Evolutionary conservation across 106 monocot genomes (phyloP), one percentile per base, ranked within the genome.

Genomic region (Platanthera guangdongensis): DNA sequence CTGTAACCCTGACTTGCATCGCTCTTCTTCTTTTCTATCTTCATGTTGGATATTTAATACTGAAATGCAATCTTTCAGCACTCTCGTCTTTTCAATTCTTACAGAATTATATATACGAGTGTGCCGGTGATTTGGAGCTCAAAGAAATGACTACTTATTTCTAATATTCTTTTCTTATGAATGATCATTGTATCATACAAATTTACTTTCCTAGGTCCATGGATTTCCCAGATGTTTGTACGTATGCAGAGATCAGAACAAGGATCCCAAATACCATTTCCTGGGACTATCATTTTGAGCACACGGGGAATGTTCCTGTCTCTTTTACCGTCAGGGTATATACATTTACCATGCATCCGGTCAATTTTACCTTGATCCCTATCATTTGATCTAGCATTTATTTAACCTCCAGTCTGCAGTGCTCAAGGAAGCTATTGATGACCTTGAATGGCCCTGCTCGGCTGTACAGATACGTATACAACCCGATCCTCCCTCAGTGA

Each of bases 371-470:
- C 18, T 72, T 51, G 9, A 19, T 21, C 12, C 16, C 18, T 51
- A 15, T 7, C 21, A 7, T 72, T 72, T 50, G 51, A 18, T 50
- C 16, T 10, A 47, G 39, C 16, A 8, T 71, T 71, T 15, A 16
- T 71, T 48, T 48, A 71, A 14, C 11, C 51, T 50, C 22, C 63
- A 99, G 99, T 94, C 99, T 64, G 78, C 88, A 54, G 81, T 92
- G 49, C 84, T 99, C 50, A 99, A 94, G 82, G 99, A 99, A 84
- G 86, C 92, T 65, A 88, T 99, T 19, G 99, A 99, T 78, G 99
- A 99, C 85, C 89, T 99, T 49, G 99, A 99, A 68, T 99, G 99
- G 99, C 94, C 99, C 51, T 90, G 92, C 60, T 89, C 92, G 12
- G 87, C 88, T 76, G 88, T 99, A 74, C 91, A 92, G 82, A 92